A percentile compares a stretch with the other conserved stretches of the same genome.
These are phyloP conservation scores for Dryadomyces quercivorus DNA, from an alignment of 2,329 filamentous ascomycete genomes.

Conservation along the genomic window DNA sequence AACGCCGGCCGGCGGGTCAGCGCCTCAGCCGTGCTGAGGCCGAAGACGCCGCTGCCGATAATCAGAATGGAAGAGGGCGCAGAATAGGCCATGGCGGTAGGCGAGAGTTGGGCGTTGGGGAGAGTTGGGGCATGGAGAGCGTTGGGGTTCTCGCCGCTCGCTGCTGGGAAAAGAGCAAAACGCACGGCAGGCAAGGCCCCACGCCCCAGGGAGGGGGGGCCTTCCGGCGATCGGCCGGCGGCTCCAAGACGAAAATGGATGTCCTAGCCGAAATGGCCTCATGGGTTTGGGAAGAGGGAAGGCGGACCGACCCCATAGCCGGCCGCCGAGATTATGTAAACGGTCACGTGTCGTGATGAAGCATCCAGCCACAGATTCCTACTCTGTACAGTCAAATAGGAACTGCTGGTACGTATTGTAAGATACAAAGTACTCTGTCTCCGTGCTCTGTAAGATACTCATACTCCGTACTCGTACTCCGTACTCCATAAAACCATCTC, in stretches of 20 bases:
- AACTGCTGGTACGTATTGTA: too few species aligned
- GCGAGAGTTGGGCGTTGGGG: not conserved
- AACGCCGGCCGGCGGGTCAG: constrained; percentile 51
- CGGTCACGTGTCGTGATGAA: too few species aligned
- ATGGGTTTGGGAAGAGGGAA: not conserved
- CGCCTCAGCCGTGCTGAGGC: constrained; percentile 50
- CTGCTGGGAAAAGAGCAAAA: not conserved
- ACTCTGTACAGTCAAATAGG: too few species aligned
- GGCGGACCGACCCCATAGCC: too few species aligned
- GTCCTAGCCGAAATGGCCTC: not conserved
- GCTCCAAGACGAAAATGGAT: not conserved
- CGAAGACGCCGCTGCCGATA: constrained; percentile 55
- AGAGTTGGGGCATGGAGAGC: not conserved
- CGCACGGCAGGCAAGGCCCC: not conserved
- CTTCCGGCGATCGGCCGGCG: not conserved
- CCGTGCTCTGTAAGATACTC: too few species aligned
- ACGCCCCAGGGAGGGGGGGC: too few species aligned
- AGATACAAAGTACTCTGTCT: too few species aligned
- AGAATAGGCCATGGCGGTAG: constrained; percentile 13
- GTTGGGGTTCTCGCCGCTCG: not conserved
- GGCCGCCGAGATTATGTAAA: too few species aligned
- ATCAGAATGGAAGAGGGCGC: constrained; percentile 47
- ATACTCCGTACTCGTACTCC: too few species aligned
- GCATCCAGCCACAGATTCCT: too few species aligned
- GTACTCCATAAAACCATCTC: too few species aligned